These are phyloP conservation scores for Boletus barrowsii DNA, from an alignment of 768 basidiomycete species.

Conservation along the genomic window DNA sequence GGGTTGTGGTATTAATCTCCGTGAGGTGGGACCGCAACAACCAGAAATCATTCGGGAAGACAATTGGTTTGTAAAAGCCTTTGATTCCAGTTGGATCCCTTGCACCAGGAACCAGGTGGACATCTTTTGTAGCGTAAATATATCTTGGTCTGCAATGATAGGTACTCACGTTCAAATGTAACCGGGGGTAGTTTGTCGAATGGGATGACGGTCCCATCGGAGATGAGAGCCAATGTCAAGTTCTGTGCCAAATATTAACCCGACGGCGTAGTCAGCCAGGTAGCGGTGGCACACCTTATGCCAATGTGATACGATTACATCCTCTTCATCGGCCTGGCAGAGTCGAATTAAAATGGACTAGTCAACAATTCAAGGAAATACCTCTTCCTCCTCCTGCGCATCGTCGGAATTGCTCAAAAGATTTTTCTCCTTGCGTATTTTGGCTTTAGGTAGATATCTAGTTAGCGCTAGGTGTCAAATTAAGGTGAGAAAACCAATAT, in stretches of 20 bases:
- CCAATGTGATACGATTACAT: conserved; percentile 82
- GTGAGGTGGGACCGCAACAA: conserved; percentile 75
- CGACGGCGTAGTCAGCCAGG: background rate
- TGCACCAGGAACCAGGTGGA: conserved; percentile 55
- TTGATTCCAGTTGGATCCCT: conserved; percentile 64
- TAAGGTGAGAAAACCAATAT: conserved; percentile 1
- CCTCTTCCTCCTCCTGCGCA: conserved; percentile 47
- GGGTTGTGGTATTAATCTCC: conserved; percentile 84
- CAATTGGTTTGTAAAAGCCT: conserved; percentile 79
- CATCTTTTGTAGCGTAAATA: conserved; percentile 42
- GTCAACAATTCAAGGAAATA: conserved; percentile 20
- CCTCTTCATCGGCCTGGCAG: conserved; percentile 36
- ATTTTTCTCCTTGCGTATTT: conserved; percentile 79
- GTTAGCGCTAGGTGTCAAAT: conserved; percentile 61
- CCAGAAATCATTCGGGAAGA: conserved; percentile 97
- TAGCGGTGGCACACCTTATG: conserved; percentile 48
- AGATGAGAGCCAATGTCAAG: conserved; percentile 81
- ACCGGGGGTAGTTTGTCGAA: conserved; percentile 56
- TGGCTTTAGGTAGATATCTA: conserved; percentile 72
- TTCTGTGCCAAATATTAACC: conserved; percentile 48
- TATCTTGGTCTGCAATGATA: background rate
- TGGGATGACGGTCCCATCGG: conserved; percentile 58
- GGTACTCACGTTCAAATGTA: conserved; percentile 56
- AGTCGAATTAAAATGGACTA: conserved; percentile 9
- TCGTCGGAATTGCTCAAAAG: conserved; percentile 52